Base-by-base conservation (phyloP, 768 basidiomycete genomes). In the Mycena vitilis region DNA sequence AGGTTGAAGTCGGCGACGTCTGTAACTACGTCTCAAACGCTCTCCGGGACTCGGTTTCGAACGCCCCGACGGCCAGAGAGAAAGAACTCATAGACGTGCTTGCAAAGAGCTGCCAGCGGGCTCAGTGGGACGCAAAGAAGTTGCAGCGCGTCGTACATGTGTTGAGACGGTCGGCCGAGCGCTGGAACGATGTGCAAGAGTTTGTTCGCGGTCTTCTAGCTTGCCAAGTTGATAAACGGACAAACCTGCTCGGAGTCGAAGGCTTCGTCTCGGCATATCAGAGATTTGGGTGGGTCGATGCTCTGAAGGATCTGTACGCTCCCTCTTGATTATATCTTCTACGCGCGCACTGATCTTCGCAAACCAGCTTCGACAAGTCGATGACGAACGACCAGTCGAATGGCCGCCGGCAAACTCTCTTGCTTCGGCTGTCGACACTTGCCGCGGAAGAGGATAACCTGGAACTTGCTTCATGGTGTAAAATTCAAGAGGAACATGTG, bases 181-280 rank as follows among this genome's bases (percentile, higher is more conserved):
- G 62, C 20, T 73, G 72, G 72, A 69, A 68, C 37, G 58, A 71
- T 47, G 48, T 49, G 37, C 10, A 47, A 4, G 38, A 67, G 5
- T 64, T 71, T 15, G 16, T 73, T 16, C 52, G 62, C 15, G 48
- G 70, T 5, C 38, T 69, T 44, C 40, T 44, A 34, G 61, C 44
- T 13, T 71, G 70, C 49, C 62, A 60, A 4, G 66, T 61, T 2
- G 67, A 63, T 1, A 60, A 63, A 25, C 69, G 66, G n/a, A 54
- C 65, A 13, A 54, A 62, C 12, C 22, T 69, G 5, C 38, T 71
- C 44, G 70, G 73, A 18, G 23, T 59, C 6, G 68, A 68, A 9
- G 73, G 60, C 11, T 66, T 73, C 30, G 67, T 73, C 0, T 73
- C 70, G 1, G 67, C 70, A 1, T 73, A 73, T 25, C 65, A 65